Base-by-base conservation (phyloP, 2,329 filamentous ascomycete genomes). In the Drechslerella stenobrocha region DNA sequence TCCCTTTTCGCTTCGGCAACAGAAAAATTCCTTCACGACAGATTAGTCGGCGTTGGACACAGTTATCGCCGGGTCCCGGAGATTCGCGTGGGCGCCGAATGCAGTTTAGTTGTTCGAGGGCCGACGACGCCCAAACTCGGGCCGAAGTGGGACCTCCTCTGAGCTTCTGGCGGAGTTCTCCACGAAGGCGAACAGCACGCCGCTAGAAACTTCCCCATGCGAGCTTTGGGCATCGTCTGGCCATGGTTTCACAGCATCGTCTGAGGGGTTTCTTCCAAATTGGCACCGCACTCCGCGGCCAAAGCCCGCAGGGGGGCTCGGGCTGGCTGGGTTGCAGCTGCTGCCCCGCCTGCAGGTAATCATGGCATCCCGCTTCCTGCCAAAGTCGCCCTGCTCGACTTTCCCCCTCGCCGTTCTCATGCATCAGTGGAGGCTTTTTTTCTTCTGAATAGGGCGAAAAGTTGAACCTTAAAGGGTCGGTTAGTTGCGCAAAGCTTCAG, bases 141-240 rank as follows among this genome's bases (percentile, higher is more conserved):
- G 46, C 63, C 63, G 63, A 55, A 30, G 18, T 52, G 52, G 47
- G 28, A 48, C 40, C 48, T 50, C 53, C 9, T 42, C 35, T 37
- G 13, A n/a, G 8, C 18, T 30, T 34, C 37, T 50, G 55, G 63
- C 63, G 63, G 63, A 67, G 63, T 67, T 67, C 55, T 59, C 61
- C 53, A 59, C 44, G 34, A 37, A 45, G 35, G 30, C 30, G 32
- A 35, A 42, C 35, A 57, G n/a, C 52, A 58, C 45, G 13, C 46
- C 61, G 61, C 63, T 51, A 67, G 24, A 67, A 60, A 52, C 63
- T 67, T 55, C 63, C 63, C 56, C 50, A 47, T 60, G 32, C 37
- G 50, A 58, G 26, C 22, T 32, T 30, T 24, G 15, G 22, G 11
- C 24, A 26, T 42, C 20, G 44, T 67, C 60, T 60, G 47, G 55